phyloP scores from a whole-genome alignment of 2,329 filamentous ascomycete species.

The Biscogniauxia marginata region DNA sequence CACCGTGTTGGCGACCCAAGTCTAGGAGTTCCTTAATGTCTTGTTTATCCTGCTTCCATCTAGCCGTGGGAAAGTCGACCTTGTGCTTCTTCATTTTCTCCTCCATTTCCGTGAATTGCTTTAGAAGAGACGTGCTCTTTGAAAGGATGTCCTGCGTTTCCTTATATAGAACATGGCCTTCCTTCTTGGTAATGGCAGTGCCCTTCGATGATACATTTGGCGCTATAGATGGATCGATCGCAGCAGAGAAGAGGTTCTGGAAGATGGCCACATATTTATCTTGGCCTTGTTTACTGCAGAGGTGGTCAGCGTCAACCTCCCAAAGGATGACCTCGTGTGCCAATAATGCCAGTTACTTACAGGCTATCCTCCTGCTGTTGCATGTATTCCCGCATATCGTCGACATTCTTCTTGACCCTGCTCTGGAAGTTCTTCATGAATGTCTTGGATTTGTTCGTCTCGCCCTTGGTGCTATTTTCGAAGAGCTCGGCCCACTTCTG shows the following conservation, averaged over 20 bases:
- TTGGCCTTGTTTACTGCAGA: constrained; percentile 13
- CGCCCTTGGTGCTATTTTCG: constrained; percentile 28
- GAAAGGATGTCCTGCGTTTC: constrained; percentile 21
- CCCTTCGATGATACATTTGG: neutral
- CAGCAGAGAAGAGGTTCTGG: constrained; percentile 15
- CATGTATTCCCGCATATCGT: constrained; percentile 21
- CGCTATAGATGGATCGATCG: neutral
- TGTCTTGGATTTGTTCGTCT: constrained; percentile 28
- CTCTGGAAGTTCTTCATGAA: constrained; percentile 29
- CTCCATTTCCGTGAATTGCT: constrained; percentile 30
- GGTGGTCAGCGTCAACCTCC: constrained; percentile 4
- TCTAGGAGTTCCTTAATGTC: constrained; percentile 32
- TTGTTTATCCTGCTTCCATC: constrained; percentile 35
- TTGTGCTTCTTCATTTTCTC: constrained; percentile 23
- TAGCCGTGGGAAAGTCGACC: constrained; percentile 24
- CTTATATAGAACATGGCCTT: constrained; percentile 26
- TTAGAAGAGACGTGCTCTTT: constrained; percentile 27
- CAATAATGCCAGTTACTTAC: constrained; percentile 21
- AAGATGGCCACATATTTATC: constrained; percentile 10
- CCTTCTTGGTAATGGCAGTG: constrained; percentile 12
- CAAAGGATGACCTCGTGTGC: no score
- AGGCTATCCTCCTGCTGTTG: constrained; percentile 26
- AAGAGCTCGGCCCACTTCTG: constrained; percentile 27
- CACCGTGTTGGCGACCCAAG: constrained; percentile 33
- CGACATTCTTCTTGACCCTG: constrained; percentile 19